phyloP scores from a whole-genome alignment of 305 asterid genomes.

The Coffea humblotiana region DNA sequence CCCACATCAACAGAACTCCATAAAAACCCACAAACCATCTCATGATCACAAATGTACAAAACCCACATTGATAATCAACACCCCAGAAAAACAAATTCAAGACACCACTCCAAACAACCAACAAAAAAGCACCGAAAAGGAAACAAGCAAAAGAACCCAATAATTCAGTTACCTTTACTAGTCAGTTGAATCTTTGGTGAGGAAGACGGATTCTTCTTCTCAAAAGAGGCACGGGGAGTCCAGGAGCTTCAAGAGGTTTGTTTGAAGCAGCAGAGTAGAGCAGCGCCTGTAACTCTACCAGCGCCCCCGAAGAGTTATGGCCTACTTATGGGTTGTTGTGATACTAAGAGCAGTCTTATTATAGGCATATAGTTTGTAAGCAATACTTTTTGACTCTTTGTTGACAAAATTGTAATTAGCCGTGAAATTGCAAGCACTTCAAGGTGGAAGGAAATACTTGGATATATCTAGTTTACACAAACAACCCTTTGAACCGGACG shows the following conservation, averaged over 20 bases:
- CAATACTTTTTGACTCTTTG: background rate
- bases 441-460: too few relatives aligned
- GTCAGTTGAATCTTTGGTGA: background rate
- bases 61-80: conserved; percentile 21
- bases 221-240: background rate
- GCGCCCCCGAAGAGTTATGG: background rate
- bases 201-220: background rate
- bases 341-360: background rate
- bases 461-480: too few relatives aligned
- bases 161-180: conserved; percentile 1
- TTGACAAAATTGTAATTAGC: background rate
- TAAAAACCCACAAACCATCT: background rate
- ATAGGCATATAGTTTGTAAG: background rate
- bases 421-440: background rate
- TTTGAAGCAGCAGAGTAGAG: background rate
- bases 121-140: background rate
- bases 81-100: background rate
- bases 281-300: background rate
- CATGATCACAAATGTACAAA: conserved; percentile 12
- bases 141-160: background rate
- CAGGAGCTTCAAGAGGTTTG: background rate
- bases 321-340: too few relatives aligned
- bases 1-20: background rate
- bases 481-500: too few relatives aligned
- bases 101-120: background rate